Percentiles rank a stretch among this genome's conserved stretches.
Evolutionary conservation across 2,329 filamentous ascomycete genomes (phyloP).

Genomic region (Raffaelea albimanens): DNA sequence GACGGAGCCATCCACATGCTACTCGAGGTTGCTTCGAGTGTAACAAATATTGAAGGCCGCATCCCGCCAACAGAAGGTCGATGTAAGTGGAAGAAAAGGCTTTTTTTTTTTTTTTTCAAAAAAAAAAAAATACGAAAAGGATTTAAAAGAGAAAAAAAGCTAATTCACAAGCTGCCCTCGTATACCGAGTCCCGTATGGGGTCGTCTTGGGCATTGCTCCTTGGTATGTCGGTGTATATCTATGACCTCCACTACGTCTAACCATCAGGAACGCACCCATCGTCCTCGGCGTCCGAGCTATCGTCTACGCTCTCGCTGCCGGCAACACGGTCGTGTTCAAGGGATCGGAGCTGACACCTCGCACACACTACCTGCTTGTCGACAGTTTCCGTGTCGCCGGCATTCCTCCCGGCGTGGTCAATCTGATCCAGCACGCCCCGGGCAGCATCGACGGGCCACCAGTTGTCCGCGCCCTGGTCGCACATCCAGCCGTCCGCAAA

Average conservation of each 20-base stretch:
- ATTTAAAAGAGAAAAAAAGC: no score
- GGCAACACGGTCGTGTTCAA: slow-evolving; percentile 74
- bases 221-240: slow-evolving; percentile 45
- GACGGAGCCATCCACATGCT: no score
- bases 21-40: no score
- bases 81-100: no score
- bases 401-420: slow-evolving; percentile 54
- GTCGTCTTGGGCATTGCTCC: slow-evolving; percentile 73
- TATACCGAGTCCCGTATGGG: slow-evolving; percentile 69
- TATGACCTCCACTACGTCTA: neutral
- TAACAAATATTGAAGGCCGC: no score
- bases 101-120: no score
- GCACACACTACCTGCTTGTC: slow-evolving; percentile 4
- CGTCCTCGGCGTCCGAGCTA: slow-evolving; percentile 42
- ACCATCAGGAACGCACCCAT: slow-evolving; percentile 45
- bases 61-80: no score
- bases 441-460: slow-evolving; percentile 57
- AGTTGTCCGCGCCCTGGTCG: slow-evolving; percentile 60
- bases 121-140: no score
- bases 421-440: slow-evolving; percentile 57
- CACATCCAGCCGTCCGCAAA: slow-evolving; percentile 60
- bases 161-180: no score
- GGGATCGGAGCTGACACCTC: slow-evolving; percentile 31
- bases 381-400: slow-evolving; percentile 3
- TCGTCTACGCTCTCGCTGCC: slow-evolving; percentile 59